A percentile compares a stretch with the other conserved stretches of the same genome.
These are phyloP conservation scores for Xylariaceae sp. DNA, from an alignment of 2,329 filamentous ascomycete species.

Conservation along the genomic window DNA sequence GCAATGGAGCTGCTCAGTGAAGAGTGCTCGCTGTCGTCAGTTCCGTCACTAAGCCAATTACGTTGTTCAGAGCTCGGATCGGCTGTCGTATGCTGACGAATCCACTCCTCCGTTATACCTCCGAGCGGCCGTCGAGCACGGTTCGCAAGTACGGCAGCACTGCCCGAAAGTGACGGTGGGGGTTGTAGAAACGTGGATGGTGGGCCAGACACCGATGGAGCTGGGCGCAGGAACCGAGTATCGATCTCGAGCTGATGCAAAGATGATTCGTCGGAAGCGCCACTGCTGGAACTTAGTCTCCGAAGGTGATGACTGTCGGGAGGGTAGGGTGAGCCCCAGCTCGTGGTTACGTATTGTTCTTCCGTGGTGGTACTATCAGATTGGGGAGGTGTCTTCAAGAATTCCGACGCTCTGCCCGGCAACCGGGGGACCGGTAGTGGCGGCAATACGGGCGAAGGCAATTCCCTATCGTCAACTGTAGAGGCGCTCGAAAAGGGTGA, in stretches of 20 bases:
- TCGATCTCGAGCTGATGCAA: conserved; percentile 57
- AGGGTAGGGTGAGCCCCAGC: conserved; percentile 89
- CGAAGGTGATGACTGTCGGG: conserved; percentile 49
- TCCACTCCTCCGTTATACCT: conserved; percentile 78
- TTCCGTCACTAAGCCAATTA: conserved; percentile 79
- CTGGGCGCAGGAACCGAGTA: conserved; percentile 57
- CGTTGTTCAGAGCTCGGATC: conserved; percentile 63
- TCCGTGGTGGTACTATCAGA: conserved; percentile 33
- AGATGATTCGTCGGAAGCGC: conserved; percentile 53
- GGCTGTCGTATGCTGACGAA: conserved; percentile 73
- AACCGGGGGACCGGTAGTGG: conserved; percentile 54
- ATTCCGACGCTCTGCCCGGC: conserved; percentile 48
- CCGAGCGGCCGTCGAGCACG: conserved; percentile 53
- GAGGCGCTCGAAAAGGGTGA: conserved; percentile 58
- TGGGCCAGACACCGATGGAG: conserved; percentile 39
- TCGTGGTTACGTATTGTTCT: conserved; percentile 60
- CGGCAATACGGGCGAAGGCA: conserved; percentile 53
- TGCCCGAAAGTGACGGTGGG: conserved; percentile 37
- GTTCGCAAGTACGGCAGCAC: conserved; percentile 58
- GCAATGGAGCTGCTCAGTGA: conserved; percentile 63
- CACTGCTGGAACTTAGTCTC: conserved; percentile 51
- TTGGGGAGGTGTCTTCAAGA: conserved; percentile 46
- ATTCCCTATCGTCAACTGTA: conserved; percentile 49
- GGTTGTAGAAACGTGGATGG: conserved; percentile 31
- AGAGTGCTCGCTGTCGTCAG: conserved; percentile 67